These are phyloP conservation scores for Marvania coccoides DNA, from an alignment of 139 green algal species.

Conservation along the genomic window DNA sequence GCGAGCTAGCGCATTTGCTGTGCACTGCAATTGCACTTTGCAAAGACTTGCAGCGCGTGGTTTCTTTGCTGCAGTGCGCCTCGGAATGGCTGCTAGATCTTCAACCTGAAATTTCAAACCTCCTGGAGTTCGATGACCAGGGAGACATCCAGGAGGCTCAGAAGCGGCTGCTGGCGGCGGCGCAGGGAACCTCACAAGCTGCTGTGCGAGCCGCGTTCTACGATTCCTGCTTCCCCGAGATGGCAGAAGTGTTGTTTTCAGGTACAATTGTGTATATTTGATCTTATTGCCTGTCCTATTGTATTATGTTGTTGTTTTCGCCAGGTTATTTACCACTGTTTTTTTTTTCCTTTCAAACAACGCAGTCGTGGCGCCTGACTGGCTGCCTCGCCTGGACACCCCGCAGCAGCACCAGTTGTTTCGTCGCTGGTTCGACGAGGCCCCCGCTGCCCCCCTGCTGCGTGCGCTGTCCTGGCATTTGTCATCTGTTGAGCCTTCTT, in stretches of 20 bases:
- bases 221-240: background rate
- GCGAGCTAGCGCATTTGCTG: background rate
- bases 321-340: background rate
- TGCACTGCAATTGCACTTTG: slow-evolving; percentile 2
- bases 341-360: background rate
- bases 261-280: background rate
- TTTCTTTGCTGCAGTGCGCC: background rate
- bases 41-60: background rate
- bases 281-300: background rate
- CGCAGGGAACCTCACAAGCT: background rate
- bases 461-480: slow-evolving; percentile 22
- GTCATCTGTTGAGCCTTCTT: slow-evolving; percentile 26
- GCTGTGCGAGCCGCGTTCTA: background rate
- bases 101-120: background rate
- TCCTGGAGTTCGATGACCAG: background rate
- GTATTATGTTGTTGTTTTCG: background rate
- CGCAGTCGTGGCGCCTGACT: slow-evolving; percentile 28
- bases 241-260: slow-evolving; percentile 10
- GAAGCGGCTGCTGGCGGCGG: background rate
- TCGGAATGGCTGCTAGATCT: background rate
- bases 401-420: slow-evolving; percentile 9
- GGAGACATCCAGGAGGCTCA: background rate
- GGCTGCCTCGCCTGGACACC: background rate
- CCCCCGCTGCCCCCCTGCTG: slow-evolving; percentile 8
- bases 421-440: slow-evolving; percentile 1